Evolutionary conservation across 108 stramenopile species (phyloP).

Genomic region (Cyclotella kingstonii): DNA sequence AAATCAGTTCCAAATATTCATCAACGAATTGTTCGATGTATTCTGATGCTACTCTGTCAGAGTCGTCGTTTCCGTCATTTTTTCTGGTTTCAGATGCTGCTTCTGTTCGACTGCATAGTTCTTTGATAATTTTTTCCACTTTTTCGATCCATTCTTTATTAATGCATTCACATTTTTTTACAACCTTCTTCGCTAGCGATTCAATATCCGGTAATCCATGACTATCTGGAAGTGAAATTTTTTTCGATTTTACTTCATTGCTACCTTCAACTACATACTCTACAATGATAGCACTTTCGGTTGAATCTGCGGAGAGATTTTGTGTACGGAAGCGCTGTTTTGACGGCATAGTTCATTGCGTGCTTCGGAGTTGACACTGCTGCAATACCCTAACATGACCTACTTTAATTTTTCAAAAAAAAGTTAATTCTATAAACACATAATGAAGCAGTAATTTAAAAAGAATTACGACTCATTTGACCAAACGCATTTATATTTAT

Average conservation of each 20-base stretch:
- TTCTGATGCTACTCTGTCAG: background rate
- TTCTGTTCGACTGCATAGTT: background rate
- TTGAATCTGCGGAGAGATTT: background rate
- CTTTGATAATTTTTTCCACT: background rate
- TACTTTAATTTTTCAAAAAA: too few relatives aligned
- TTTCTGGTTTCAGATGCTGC: background rate
- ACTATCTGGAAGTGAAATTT: background rate
- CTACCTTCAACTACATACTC: background rate
- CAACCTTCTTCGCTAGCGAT: background rate
- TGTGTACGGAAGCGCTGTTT: too few relatives aligned
- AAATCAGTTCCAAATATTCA: slow-evolving; percentile 28
- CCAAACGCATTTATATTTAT: too few relatives aligned
- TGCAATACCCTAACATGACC: too few relatives aligned
- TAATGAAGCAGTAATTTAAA: too few relatives aligned
- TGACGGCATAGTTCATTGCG: too few relatives aligned
- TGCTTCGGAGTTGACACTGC: too few relatives aligned
- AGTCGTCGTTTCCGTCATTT: slow-evolving; percentile 1
- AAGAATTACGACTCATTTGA: too few relatives aligned
- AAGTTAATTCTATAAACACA: too few relatives aligned
- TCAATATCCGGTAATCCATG: too few relatives aligned
- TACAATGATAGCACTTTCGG: background rate
- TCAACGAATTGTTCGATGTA: slow-evolving; percentile 3
- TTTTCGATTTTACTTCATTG: background rate
- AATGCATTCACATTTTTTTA: background rate
- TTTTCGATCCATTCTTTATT: background rate